Evolutionary conservation across 2,329 filamentous ascomycete species (phyloP).

Genomic region (Chaetomium sp.): DNA sequence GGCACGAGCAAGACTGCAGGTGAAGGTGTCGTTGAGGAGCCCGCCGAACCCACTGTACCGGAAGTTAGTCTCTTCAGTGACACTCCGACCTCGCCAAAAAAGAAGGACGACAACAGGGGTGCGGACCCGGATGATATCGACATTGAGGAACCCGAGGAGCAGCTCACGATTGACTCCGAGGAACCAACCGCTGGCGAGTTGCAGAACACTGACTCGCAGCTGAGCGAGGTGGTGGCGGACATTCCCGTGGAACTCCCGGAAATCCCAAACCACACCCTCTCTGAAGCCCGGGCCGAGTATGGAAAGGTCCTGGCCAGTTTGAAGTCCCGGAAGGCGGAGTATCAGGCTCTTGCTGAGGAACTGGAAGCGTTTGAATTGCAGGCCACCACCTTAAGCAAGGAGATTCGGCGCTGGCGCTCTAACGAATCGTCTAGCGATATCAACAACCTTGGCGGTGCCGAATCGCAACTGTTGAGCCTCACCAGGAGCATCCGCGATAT

Average conservation of each 20-base stretch:
- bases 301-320: conserved; percentile 22
- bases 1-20: neutral
- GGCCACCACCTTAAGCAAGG: conserved; percentile 26
- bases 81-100: conserved; percentile 10
- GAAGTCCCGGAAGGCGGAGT: conserved; percentile 29
- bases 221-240: neutral
- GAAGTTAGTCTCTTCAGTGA: conserved; percentile 22
- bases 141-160: conserved; percentile 38
- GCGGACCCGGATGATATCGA: conserved; percentile 44
- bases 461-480: conserved; percentile 28
- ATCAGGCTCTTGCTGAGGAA: conserved; percentile 30
- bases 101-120: conserved; percentile 26
- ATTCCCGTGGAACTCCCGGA: conserved; percentile 4
- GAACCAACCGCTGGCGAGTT: conserved; percentile 17
- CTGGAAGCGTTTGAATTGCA: conserved; percentile 29
- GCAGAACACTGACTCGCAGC: conserved; percentile 8
- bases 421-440: conserved; percentile 17
- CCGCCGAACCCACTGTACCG: conserved; percentile 1
- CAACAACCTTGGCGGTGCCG: conserved; percentile 22
- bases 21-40: neutral
- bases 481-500: conserved; percentile 30
- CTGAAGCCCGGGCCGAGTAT: conserved; percentile 1
- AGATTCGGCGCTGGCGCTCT: conserved; percentile 27
- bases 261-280: neutral
- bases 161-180: conserved; percentile 28